Base-by-base conservation (phyloP, 2,329 filamentous ascomycete species). In the Pseudogymnoascus sp. region DNA sequence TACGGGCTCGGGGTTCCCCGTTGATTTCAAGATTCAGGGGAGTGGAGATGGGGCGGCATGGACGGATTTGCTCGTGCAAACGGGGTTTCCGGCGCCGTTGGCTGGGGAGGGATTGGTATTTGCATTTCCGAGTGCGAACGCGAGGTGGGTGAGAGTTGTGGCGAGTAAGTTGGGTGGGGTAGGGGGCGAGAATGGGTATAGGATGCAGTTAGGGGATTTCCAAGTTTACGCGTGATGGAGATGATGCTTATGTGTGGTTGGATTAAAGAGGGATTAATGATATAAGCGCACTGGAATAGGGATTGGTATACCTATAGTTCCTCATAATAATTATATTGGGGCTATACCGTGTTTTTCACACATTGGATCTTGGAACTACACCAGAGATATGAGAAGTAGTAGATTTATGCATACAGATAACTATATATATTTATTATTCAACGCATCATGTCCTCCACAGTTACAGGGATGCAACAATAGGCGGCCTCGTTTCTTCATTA, bases 31-130 rank as follows among this genome's bases (percentile, higher is more conserved):
- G 25, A 67, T 67, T 34, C 66, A 66, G 46, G 63, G 62, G 10
- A 64, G 64, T 28, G 34, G 16, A 11, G 59, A 66, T 46, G 61
- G 38, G 4, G 36, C 23, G 5, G 34, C 14, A 8, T 67, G 66
- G 64, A 61, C 6, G 14, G 62, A 62, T 40, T 31, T 67, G 5
- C 18, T 66, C 5, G 61, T 28, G 7, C 61, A 61, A 16, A 62
- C 23, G 4, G 50, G 60, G 10, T 67, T 66, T 38, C 63, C 63
- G 2, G 40, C 59, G 4, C 37, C 59, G 21, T 62, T 60, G 31
- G 64, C 64, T 18, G 66, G 64, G 11, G 63, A 66, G 5, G 66
- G 63, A 3, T 38, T 66, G 61, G 62, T 65, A 4, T 66, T 67
- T 34, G 60, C 56, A 1, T 66, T 67, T 50, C 42, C 36, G 4